Percentiles rank a stretch among this genome's conserved stretches.
These are phyloP conservation scores for Salix dunnii DNA, from an alignment of 345 rosid genomes.

Conservation along the genomic window DNA sequence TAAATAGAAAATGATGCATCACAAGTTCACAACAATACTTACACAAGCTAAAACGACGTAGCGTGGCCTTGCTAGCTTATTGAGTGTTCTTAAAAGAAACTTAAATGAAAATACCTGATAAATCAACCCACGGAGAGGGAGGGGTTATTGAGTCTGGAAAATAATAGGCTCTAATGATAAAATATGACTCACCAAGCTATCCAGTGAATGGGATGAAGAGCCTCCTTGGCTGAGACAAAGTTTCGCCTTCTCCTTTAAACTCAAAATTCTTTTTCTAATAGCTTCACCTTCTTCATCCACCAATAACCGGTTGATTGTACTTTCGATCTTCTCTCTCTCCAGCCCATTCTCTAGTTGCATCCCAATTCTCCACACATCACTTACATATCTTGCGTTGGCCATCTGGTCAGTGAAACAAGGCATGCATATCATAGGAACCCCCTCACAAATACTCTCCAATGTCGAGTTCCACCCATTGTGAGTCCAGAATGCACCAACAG, in stretches of 20 bases:
- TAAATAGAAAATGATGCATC: too few species aligned
- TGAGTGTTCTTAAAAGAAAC: too few species aligned
- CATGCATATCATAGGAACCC: constrained; percentile 16
- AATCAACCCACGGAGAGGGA: neutral
- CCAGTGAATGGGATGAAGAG: constrained; percentile 4
- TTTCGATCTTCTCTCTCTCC: constrained; percentile 6
- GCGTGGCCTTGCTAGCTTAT: too few species aligned
- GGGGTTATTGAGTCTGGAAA: neutral
- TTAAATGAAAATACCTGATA: too few species aligned
- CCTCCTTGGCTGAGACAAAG: constrained; percentile 2
- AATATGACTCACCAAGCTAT: constrained; percentile 8
- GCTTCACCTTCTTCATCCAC: constrained; percentile 11
- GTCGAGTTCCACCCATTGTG: constrained; percentile 22
- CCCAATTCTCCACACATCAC: constrained; percentile 19
- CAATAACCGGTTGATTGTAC: neutral
- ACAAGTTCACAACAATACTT: too few species aligned
- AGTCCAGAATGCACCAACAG: constrained; percentile 17
- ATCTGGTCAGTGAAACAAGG: constrained; percentile 11
- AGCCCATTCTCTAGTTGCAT: constrained; percentile 9
- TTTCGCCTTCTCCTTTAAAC: constrained; percentile 7
- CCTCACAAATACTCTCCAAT: constrained; percentile 18
- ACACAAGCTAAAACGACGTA: too few species aligned
- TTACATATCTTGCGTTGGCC: constrained; percentile 11
- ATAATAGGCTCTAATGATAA: neutral
- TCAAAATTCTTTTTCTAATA: neutral